Evolutionary conservation across 441 rosid genomes (phyloP), one percentile per base, ranked within the genome.

Genomic region (Pelargonium cotyledonis): DNA sequence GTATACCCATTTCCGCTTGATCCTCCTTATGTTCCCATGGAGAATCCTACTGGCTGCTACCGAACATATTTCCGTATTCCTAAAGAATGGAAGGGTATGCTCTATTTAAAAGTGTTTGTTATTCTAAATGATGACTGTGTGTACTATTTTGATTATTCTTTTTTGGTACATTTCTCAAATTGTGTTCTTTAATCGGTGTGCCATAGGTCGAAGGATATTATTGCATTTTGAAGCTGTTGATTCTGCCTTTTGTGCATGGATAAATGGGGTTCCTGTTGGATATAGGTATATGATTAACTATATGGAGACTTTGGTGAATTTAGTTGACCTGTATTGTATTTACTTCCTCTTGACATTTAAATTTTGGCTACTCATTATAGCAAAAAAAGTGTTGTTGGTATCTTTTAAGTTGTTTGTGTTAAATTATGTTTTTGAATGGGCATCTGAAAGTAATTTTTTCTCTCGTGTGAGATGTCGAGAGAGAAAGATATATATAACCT

Each of bases 181-280:
- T 41, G 41, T 55, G 58, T 65, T 65, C 29, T 26, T 60, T 62
- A 23, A 70, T 74, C 80, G 55, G 21, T 71, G 68, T 72, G 66
- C 77, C 76, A 72, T 85, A 95, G 99, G 95, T 76, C 90, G 97
- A 46, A 86, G 99, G 86, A 85, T 95, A 74, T 79, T 92, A 74
- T 78, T 95, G 82, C 99, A 95, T 79, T 95, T 95, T 80, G 98
- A 92, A 84, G 99, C 89, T 70, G 97, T 89, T 77, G 99, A 95
- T 83, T 95, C 99, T 70, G 99, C 98, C 41, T 92, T 92, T 75
- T 88, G 82, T 74, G 90, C 86, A 68, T 95, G 98, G 99, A 70
- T 95, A 68, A 92, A 95, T 79, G 99, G 98, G 65, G 81, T 81
- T n/a, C 88, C 85, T 58, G 88, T 92, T 75, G 99, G 99, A 68